Base-by-base conservation (phyloP, 495 filamentous ascomycete genomes). In the Daldinia caldariorum region DNA sequence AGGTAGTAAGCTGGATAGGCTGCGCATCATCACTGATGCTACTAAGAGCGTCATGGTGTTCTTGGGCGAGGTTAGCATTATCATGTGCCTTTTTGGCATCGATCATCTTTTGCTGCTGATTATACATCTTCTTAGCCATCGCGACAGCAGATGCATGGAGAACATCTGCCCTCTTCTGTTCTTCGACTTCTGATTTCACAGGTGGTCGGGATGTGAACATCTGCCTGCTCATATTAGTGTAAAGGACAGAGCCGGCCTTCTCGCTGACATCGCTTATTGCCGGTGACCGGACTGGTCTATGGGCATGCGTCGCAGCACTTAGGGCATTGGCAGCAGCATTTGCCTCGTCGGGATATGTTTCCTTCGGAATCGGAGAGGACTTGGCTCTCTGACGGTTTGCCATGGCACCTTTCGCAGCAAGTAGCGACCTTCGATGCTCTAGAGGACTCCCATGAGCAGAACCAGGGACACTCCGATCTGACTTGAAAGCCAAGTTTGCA, bases 41-140 rank as follows among this genome's bases (percentile, higher is more conserved):
- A 20, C 73, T 77, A 6, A 72, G 59, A 14, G 65, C 68, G 47
- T 76, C 75, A 9, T 56, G 16, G 18, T 79, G 69, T 14, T 76
- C 74, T n/a, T 69, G 64, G 57, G 74, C 71, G 3, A 69, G 67
- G 2, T 67, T 63, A 7, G 76, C 77, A 31, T 69, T 73, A n/a
- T 62, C 72, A 49, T 79, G 74, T 4, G 70, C 66, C 49, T 76
- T 70, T 64, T 83, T 74, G 51, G 82, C 79, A 37, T 88, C 83
- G 32, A 84, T 83, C 41, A 85, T 79, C 41, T 83, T 85, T 78
- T 86, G 88, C 73, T 91, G 87, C 54, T 87, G 76, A 13, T 79
- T 85, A 77, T 93, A 96, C 90, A 97, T 93, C 63, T 90, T 85
- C 77, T 88, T 92, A 26, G 94, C 92, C 92, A 97, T 97, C 4